These are phyloP conservation scores for Penicillium odoratum DNA, from an alignment of 495 filamentous ascomycete genomes.

Conservation along the genomic window DNA sequence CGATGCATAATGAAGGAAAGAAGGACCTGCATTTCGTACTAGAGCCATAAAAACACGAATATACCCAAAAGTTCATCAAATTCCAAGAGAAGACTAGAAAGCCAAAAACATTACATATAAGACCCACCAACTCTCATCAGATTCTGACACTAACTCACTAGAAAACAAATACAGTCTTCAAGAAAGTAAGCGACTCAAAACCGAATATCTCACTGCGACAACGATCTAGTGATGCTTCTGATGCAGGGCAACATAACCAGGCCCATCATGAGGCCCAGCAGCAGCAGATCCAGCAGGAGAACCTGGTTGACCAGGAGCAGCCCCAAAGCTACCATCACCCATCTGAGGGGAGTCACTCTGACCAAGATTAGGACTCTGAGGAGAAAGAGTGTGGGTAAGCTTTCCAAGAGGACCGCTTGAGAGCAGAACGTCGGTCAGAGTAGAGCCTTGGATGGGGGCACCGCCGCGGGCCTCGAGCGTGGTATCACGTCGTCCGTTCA, in stretches of 20 bases:
- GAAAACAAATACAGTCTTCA: background rate
- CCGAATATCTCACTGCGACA: background rate
- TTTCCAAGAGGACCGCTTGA: constrained; percentile 22
- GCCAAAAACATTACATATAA: background rate
- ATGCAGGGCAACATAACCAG: constrained; percentile 5
- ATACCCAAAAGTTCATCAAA: too few species aligned
- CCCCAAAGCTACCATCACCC: constrained; percentile 7
- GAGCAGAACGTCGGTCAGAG: constrained; percentile 20
- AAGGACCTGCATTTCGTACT: too few species aligned
- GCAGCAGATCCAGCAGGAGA: constrained; percentile 7
- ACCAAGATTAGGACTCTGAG: constrained; percentile 7
- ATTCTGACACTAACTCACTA: background rate
- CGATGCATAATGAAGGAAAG: too few species aligned
- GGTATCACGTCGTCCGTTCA: constrained; percentile 21
- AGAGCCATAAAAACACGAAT: too few species aligned
- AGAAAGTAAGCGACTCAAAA: background rate
- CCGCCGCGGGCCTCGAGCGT: constrained; percentile 14
- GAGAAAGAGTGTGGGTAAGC: constrained; percentile 15
- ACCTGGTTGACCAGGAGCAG: constrained; percentile 2
- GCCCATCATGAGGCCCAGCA: constrained; percentile 12
- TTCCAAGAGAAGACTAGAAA: background rate
- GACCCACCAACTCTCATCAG: background rate
- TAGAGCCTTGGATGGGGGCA: constrained; percentile 26
- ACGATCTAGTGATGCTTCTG: background rate
- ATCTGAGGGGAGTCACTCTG: constrained; percentile 1